Base-by-base conservation (phyloP, 371 early-diverging fungal genomes). In the Mortierella polycephala region DNA sequence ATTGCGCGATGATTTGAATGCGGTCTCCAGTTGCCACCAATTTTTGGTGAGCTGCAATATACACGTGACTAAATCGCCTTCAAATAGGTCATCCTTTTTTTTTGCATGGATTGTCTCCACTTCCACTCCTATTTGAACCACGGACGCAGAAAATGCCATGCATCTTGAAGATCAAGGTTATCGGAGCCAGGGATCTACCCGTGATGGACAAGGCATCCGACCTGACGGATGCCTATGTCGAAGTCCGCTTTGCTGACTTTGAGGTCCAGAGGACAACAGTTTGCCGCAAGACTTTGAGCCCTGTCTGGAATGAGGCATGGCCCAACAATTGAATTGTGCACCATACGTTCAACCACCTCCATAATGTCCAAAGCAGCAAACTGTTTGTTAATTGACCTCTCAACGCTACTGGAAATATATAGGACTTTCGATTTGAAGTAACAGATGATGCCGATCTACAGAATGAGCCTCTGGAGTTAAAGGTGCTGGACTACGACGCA, bases 131-230 rank as follows among this genome's bases (percentile, higher is more conserved):
- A 37, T 37, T 47, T 47, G 23, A 61, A 59, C 18, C 42, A 13
- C 54, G 30, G n/a, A 41, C 39, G 18, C 52, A 8, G 23, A 11
- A 65, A 56, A 89, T 89, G 93, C 93, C 93, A 42, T 92, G 91
- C 83, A 87, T 93, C 47, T 81, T 93, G 57, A 91, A 92, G 80
- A 87, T 93, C 55, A 85, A 86, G 56, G 86, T 93, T 54, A 71
- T 85, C 50, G 81, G 85, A n/a, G 94, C 93, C 2, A 81, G 92
- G 60, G 88, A 92, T 67, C 84, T 93, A 66, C 94, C 94, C 8
- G 86, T 91, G 56, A 93, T 93, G 94, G 94, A 93, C 83, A 74
- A 91, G 62, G 84, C 89, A 20, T 88, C 92, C 5, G 91, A 91
- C 60, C 79, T 90, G 62, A 83, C 88, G 54, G 94, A 93, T 75